Base-by-base conservation (phyloP, 2,329 filamentous ascomycete species). In the Stachybotrys elegans region DNA sequence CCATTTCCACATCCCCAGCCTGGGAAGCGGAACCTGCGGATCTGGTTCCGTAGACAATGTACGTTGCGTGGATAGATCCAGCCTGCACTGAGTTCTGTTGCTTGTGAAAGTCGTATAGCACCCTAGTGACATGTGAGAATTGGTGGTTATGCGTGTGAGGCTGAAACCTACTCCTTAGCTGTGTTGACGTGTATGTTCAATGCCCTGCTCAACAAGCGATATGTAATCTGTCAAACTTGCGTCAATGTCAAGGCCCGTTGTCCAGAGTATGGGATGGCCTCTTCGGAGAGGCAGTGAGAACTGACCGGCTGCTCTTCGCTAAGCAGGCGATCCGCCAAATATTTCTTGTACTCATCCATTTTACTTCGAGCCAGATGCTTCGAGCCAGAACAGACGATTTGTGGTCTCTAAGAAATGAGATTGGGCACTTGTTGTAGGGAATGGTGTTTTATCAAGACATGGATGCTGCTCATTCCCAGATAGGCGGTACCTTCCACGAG, bases 61-160 rank as follows among this genome's bases (percentile, higher is more conserved):
- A 98, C n/a, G 90, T 96, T 36, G 92, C 93, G 67, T 94, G 81
- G n/a, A 96, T 73, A 21, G 81, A 84, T 19, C 81, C 78, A 0
- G 86, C 75, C 48, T 87, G 65, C 81, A 94, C 14, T 91, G 80
- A 79, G 93, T 94, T 63, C 85, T 95, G 86, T 45, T 75, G 79
- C 49, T 76, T 74, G 62, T 96, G 81, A 54, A 95, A 97, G 23
- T 95, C 90, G 65, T 84, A 95, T 4, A 97, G 81, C 78, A 95
- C 92, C 56, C 89, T 95, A 42, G 11, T 22, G 40, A n/a, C 1
- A 4, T 2, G 17, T 17, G 42, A 47, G 42, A n/a, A 58, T n/a
- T n/a, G n/a, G n/a, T n/a, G n/a, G n/a, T n/a, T n/a, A n/a, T n/a
- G n/a, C n/a, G n/a, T n/a, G n/a, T n/a, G n/a, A n/a, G n/a, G n/a